Evolutionary conservation across 2,329 filamentous ascomycete species (phyloP), one percentile per base, ranked within the genome.

Genomic region (Salinomyces thailandicus): DNA sequence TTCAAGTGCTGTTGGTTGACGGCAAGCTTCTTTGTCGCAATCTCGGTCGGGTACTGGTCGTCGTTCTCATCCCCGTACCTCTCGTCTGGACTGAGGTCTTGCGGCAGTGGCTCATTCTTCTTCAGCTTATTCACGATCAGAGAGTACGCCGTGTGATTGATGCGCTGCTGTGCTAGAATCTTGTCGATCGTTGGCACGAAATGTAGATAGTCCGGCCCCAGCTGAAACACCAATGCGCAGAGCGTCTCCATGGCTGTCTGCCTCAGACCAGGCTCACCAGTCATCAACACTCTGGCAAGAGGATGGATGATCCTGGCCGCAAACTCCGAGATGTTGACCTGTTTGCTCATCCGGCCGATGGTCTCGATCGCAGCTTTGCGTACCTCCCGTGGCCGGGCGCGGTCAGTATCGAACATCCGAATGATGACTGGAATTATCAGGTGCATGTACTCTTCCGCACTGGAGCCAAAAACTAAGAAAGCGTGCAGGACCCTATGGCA

Each of bases 371-470:
- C 89, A 16, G 79, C 78, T 59, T 86, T 93, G 36, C 85, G 75
- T 32, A 95, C 76, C 41, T 80, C 80, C 1, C 75, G 67, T n/a
- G 51, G 49, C n/a, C 51, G 46, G 26, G 44, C 45, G 15, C 53
- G 48, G 8, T 50, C 54, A 54, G 85, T 93, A 58, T 98, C 89
- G 53, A 98, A 96, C 33, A 94, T 82, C 30, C 82, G 79, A 6
- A 98, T 87, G 52, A 98, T 86, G 22, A 93, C 85, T 0, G 91
- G 91, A 35, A 98, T 85, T 48, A 99, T 96, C 35, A 98, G 71
- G 58, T 98, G 91, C 91, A 98, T 98, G 59, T 98, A 98, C 58
- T 98, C 91, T 58, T 98, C 91, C 8, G 83, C 84, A 53, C 87
- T 96, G 0, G 87, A 81, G 1, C 93, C 93, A 57, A 98, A 98